Evolutionary conservation across 2,329 filamentous ascomycete species (phyloP), one percentile per base, ranked within the genome.

Genomic region (Fusarium sacchari): DNA sequence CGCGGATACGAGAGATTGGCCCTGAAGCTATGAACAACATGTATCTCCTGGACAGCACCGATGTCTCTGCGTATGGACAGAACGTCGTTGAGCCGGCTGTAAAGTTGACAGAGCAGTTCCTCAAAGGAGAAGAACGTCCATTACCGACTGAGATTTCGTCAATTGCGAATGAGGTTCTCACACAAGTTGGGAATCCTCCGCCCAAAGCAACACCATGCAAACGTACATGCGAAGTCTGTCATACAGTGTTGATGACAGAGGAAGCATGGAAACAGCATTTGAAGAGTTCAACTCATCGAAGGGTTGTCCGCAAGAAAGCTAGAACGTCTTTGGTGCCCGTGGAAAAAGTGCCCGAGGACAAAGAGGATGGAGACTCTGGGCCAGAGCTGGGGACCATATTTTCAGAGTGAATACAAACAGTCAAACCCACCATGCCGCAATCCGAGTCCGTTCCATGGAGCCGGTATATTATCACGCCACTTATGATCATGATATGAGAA

Each of bases 11-110:
- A 42, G 87, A 89, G 24, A 86, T 88, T 40, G 86, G 83, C 6
- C 82, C 86, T 22, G 82, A 85, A 14, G 84, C 86, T 3, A 79
- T 89, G 57, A 81, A 88, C 28, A 89, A 85, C 40, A 84, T 98
- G 3, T 98, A 93, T 80, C 83, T 98, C 5, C 83, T 98, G 3
- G 94, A 99, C 82, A 93, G 93, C 71, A 94, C 92, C 5, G 87
- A 96, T 74, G 84, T 91, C 5, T 78, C 84, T 0, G 78, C 82
- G 4, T 98, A 94, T 87, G 76, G 86, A 1, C 80, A 86, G 1
- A 83, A 86, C n/a, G 94, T 98, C 5, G 86, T 90, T 4, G 82
- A 86, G 5, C 91, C 91, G 5, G 95, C 94, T 0, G 83, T 89
- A 4, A 80, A 84, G 2, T 82, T 98, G 34, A 88, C 92, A 0